Percentiles rank a stretch among this genome's conserved stretches.
These are phyloP conservation scores for Plicaturopsis crispa DNA, from an alignment of 768 basidiomycete genomes.

Conservation along the genomic window DNA sequence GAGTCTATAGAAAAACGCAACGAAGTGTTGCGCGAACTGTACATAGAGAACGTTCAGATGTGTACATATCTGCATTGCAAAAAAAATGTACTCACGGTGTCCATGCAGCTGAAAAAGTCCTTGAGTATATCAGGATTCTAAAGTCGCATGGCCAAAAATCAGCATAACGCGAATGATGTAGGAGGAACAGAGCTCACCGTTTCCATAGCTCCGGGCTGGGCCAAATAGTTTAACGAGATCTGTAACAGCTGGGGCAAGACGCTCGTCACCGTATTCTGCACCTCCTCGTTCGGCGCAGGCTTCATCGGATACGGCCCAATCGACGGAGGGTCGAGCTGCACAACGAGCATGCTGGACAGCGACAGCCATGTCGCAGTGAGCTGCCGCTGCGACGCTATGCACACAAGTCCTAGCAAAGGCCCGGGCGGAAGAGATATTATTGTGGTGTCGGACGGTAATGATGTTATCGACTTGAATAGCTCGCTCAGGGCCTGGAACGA, in stretches of 20 bases:
- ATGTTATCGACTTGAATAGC: constrained; percentile 80
- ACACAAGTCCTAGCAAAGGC: constrained; percentile 75
- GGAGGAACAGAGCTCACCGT: constrained; percentile 37
- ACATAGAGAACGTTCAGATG: background rate
- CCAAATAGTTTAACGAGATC: constrained; percentile 44
- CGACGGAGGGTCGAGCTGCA: constrained; percentile 73
- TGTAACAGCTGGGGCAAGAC: constrained; percentile 53
- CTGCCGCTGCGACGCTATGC: constrained; percentile 61
- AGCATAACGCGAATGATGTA: background rate
- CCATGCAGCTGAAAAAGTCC: constrained; percentile 80
- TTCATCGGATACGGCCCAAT: constrained; percentile 37
- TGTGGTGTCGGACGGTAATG: constrained; percentile 69
- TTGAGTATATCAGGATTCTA: constrained; percentile 92
- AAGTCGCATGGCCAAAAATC: background rate
- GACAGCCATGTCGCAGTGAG: constrained; percentile 82
- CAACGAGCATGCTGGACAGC: constrained; percentile 70
- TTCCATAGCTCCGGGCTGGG: constrained; percentile 60
- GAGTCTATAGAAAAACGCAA: constrained; percentile 50
- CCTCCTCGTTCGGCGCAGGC: constrained; percentile 44
- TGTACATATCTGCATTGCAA: background rate
- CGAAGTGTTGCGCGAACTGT: constrained; percentile 51
- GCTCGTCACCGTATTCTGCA: constrained; percentile 45
- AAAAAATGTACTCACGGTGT: constrained; percentile 41
- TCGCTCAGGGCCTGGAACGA: constrained; percentile 63
- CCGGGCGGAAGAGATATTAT: constrained; percentile 75